These are phyloP conservation scores for Russula vinacea DNA, from an alignment of 768 basidiomycete genomes.

Conservation along the genomic window DNA sequence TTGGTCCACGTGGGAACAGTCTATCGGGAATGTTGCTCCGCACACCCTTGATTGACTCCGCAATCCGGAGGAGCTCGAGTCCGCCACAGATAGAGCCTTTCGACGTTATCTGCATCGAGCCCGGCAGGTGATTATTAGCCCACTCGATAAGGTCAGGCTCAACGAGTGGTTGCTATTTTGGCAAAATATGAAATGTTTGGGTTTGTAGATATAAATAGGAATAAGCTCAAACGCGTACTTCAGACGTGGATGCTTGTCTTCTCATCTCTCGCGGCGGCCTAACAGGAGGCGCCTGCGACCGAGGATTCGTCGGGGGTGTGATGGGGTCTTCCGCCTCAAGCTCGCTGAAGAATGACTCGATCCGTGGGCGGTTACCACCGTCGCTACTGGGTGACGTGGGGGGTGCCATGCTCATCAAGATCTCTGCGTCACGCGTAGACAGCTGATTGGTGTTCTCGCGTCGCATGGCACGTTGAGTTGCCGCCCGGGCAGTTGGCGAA, in stretches of 20 bases:
- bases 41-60: slow-evolving; percentile 73
- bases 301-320: slow-evolving; percentile 29
- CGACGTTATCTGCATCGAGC: slow-evolving; percentile 54
- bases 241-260: slow-evolving; percentile 38
- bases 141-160: slow-evolving; percentile 71
- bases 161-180: slow-evolving; percentile 30
- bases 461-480: slow-evolving; percentile 82
- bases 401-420: slow-evolving; percentile 62
- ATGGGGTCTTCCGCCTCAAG: slow-evolving; percentile 17
- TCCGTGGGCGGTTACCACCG: slow-evolving; percentile 43
- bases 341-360: slow-evolving; percentile 54
- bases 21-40: slow-evolving; percentile 69
- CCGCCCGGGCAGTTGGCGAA: slow-evolving; percentile 81
- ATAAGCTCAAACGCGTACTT: slow-evolving; percentile 22
- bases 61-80: slow-evolving; percentile 76
- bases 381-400: slow-evolving; percentile 35
- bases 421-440: slow-evolving; percentile 72
- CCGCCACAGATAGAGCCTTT: slow-evolving; percentile 55
- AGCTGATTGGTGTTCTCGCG: slow-evolving; percentile 83
- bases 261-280: slow-evolving; percentile 67
- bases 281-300: slow-evolving; percentile 46
- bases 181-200: slow-evolving; percentile 14
- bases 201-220: slow-evolving; percentile 10
- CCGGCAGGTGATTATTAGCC: slow-evolving; percentile 83
- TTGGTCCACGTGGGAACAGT: slow-evolving; percentile 64